Base-by-base conservation (phyloP, 2,329 filamentous ascomycete species). In the Pseudocercospora fijiensis region DNA sequence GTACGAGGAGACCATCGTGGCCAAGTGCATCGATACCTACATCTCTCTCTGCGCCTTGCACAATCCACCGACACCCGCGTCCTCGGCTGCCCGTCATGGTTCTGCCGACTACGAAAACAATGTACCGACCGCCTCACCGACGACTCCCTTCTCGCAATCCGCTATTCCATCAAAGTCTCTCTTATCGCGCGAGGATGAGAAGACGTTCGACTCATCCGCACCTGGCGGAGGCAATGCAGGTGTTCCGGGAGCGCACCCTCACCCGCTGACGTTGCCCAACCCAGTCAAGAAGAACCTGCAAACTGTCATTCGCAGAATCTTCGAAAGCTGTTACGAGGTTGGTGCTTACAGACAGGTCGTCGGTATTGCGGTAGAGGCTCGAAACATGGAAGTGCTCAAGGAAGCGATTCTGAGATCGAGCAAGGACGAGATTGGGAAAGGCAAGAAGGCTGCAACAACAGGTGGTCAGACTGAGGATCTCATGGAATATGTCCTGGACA, bases 1-100 rank as follows among this genome's bases (percentile, higher is more conserved):
- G 82, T 99, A 96, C 75, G 95, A 99, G 79, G 93, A 99, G 82
- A 99, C 95, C 62, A 98, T 99, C 80, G 93, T 98, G 78, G 86
- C 94, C 65, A 97, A 96, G 85, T 99, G 95, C 76, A 88, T 99
- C 74, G 95, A 99, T 79, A 96, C 96, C 69, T 99, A 97, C 81
- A 97, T 99, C 74, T 88, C 91, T 64, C 85, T 93, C 58, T 89
- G 87, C 57, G 86, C 86, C 64, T 81, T 85, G 76, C 81, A 83
- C 76, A 83, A 83, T 80, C 79, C 83, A 66, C 76, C 85, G 68
- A 73, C 81, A 59, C 61, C 65, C 33, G 66, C 60, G 5, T 66
- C 67, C 18, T 60, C 57, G 16, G 60, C 62, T n/a, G 67, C 61
- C 13, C 68, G 68, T n/a, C 68, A 85, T 69, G 91, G 92, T 64